phyloP scores from a whole-genome alignment of 148 eudicot species.

The Amaranthus cruentus region DNA sequence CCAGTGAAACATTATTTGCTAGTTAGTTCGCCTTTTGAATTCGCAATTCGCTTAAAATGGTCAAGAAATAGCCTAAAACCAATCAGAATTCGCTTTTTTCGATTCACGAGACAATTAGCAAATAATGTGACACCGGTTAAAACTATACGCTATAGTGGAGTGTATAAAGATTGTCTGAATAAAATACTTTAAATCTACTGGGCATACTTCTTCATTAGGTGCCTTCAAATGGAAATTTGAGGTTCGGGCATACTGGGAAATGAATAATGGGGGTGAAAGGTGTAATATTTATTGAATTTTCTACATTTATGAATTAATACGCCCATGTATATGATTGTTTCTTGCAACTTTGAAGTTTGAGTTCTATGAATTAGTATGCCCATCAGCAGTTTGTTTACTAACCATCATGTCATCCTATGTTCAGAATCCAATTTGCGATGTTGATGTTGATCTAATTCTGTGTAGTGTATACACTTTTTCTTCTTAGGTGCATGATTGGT shows the following conservation, averaged over 20 bases:
- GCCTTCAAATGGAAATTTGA: no score
- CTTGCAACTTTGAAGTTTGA: neutral
- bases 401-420: neutral
- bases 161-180: neutral
- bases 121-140: no score
- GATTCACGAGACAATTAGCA: no score
- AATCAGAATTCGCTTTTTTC: no score
- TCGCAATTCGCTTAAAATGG: no score
- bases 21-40: no score
- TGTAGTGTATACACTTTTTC: conserved; percentile 1
- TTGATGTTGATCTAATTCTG: neutral
- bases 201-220: neutral
- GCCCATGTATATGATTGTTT: neutral
- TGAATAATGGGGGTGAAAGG: neutral
- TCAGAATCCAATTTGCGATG: neutral
- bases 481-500: conserved; percentile 89
- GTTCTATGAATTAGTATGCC: no score
- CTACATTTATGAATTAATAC: neutral
- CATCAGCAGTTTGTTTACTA: neutral
- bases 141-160: neutral
- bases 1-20: no score
- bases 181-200: neutral
- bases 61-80: no score
- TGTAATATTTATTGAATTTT: neutral
- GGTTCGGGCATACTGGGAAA: neutral